Base-by-base conservation (phyloP, 2,329 filamentous ascomycete species). In the Macroventuria anomochaeta region DNA sequence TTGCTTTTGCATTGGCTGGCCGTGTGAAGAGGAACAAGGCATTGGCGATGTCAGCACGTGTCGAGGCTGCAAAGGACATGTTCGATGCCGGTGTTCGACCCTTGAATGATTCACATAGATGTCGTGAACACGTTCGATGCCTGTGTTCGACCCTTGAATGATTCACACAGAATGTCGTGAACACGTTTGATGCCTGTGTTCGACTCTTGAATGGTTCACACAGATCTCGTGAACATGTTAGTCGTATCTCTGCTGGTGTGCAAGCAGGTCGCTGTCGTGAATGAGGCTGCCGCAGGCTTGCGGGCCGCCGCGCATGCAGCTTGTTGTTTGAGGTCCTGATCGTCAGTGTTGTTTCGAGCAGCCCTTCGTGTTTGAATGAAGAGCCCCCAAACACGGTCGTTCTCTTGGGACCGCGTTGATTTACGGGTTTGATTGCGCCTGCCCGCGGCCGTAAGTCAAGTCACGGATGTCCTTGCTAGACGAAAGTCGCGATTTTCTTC, bases 31-130 rank as follows among this genome's bases (percentile, higher is more conserved):
- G 28, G 32, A 23, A 33, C 32, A n/a, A 40, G 21, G 37, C 26
- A 39, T 50, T 54, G 42, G 46, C 33, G 18, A 37, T 26, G 25
- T 32, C 37, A 43, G 44, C 56, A 61, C 61, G 55, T 62, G 57
- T 58, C 49, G 46, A 41, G 47, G 38, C 28, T 55, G 51, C 50
- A 46, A 23, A 49, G 43, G 29, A 43, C 38, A 28, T 13, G 29
- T 34, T 29, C n/a, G 41, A 18, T 36, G 13, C 15, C 15, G 32
- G 15, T 31, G 17, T 36, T 31, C 10, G n/a, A n/a, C 38, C 10
- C 38, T 23, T 28, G 25, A 33, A 23, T 43, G 39, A 32, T 23
- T 39, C 34, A 23, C 38, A 33, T 12, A 8, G 17, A n/a, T 55
- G 51, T 47, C 43, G 28, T 47, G 15, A 34, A 47, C 44, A 49